A percentile compares a stretch with the other conserved stretches of the same genome.
Conservation (phyloP, 2,329 filamentous ascomycete species). For the Cordyceps farinosa region DNA sequence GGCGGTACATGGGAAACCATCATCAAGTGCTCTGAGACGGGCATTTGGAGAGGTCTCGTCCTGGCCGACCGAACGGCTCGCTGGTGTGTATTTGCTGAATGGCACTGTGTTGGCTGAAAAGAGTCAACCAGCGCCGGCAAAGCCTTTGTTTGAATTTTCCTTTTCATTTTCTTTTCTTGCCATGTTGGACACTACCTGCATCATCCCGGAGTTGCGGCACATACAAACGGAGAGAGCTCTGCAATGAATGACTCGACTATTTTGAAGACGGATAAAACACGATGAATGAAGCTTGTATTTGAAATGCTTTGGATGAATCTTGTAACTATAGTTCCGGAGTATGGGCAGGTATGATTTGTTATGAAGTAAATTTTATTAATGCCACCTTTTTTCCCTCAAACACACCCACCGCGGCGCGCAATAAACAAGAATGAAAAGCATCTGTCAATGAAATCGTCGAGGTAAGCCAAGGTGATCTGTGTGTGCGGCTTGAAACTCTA, state of each 20-base stretch:
- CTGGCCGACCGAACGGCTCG: conserved; percentile 77
- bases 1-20: conserved; percentile 84
- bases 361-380: conserved; percentile 14
- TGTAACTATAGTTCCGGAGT: conserved; percentile 17
- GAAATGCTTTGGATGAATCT: conserved; percentile 12
- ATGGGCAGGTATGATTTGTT: conserved; percentile 9
- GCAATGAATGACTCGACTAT: conserved; percentile 10
- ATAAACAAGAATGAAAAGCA: neutral
- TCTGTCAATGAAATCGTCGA: neutral
- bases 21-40: conserved; percentile 81
- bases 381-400: neutral
- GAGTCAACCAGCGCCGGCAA: neutral
- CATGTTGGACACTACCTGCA: conserved; percentile 14
- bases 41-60: conserved; percentile 77
- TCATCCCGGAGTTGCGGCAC: conserved; percentile 15
- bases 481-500: neutral
- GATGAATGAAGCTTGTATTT: conserved; percentile 13
- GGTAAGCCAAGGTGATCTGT: neutral
- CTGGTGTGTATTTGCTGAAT: conserved; percentile 93
- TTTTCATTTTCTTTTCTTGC: conserved; percentile 9
- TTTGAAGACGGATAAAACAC: neutral
- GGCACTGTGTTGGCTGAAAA: conserved; percentile 54
- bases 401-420: neutral
- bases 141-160: neutral
- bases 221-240: neutral